These are phyloP conservation scores for Leccinellum luteum DNA, from an alignment of 768 basidiomycete species.

Conservation along the genomic window DNA sequence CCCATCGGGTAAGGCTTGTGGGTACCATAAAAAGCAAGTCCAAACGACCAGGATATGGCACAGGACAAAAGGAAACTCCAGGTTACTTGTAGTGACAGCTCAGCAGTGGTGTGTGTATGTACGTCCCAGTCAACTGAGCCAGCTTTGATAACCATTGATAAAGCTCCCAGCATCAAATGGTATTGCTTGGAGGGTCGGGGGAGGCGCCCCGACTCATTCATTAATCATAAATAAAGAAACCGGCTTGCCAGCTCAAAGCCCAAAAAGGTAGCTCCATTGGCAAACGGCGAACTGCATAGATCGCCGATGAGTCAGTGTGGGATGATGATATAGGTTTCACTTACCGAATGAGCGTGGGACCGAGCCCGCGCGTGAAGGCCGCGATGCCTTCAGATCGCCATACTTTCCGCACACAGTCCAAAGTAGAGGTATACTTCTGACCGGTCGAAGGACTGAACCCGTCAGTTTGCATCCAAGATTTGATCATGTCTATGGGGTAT, in stretches of 20 bases:
- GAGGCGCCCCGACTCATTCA: neutral
- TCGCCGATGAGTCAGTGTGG: slow-evolving; percentile 2
- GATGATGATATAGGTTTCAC: slow-evolving; percentile 23
- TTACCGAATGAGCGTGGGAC: slow-evolving; percentile 88
- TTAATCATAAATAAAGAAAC: slow-evolving; percentile 43
- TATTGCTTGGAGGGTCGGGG: neutral
- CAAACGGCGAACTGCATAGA: slow-evolving; percentile 27
- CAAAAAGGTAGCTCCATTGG: slow-evolving; percentile 95
- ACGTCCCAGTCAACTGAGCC: neutral
- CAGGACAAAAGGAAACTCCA: neutral
- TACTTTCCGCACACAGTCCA: slow-evolving; percentile 80
- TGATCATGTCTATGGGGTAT: slow-evolving; percentile 96
- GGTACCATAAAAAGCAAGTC: neutral
- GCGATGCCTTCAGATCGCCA: slow-evolving; percentile 80
- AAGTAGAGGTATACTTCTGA: slow-evolving; percentile 77
- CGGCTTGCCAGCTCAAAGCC: slow-evolving; percentile 93
- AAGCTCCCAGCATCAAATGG: neutral
- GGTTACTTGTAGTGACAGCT: neutral
- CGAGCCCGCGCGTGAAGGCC: slow-evolving; percentile 90
- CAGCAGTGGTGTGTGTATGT: slow-evolving; percentile 3
- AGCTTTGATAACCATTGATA: neutral
- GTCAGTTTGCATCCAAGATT: slow-evolving; percentile 95
- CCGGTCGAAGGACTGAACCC: slow-evolving; percentile 73
- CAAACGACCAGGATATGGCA: neutral
- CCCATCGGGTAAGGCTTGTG: neutral